phyloP scores from a whole-genome alignment of 352 stramenopile genomes.

The Phytophthora citrophthora region DNA sequence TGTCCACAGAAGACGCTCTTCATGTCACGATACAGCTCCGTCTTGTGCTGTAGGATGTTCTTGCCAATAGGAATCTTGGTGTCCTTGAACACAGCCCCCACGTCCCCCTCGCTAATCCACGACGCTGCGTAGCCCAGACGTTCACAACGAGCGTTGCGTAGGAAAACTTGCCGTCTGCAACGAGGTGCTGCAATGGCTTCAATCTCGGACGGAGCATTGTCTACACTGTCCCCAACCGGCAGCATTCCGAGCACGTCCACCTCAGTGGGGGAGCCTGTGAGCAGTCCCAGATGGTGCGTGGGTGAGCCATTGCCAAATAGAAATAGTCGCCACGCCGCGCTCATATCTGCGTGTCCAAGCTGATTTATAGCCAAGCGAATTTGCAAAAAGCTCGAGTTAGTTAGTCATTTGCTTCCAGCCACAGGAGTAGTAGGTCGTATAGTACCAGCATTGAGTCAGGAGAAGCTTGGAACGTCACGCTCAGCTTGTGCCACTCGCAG shows the following conservation, averaged over 20 bases:
- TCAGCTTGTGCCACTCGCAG: conserved; percentile 42
- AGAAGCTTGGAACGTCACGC: conserved; percentile 40
- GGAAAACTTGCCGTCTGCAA: conserved; percentile 77
- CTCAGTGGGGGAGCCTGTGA: conserved; percentile 73
- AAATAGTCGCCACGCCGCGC: conserved; percentile 77
- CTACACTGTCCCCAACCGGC: conserved; percentile 43
- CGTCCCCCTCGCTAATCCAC: conserved; percentile 72
- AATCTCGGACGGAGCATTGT: conserved; percentile 57
- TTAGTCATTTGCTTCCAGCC: conserved; percentile 5
- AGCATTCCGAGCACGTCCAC: conserved; percentile 82
- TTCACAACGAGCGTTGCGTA: conserved; percentile 74
- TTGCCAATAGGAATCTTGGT: conserved; percentile 83
- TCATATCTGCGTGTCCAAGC: conserved; percentile 68
- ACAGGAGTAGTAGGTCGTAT: neutral
- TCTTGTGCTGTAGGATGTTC: conserved; percentile 85
- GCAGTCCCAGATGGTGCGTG: conserved; percentile 80
- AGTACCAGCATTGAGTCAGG: conserved; percentile 54
- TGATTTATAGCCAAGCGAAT: conserved; percentile 20
- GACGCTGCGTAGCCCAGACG: conserved; percentile 84
- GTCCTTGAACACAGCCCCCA: conserved; percentile 81
- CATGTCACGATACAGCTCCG: conserved; percentile 88
- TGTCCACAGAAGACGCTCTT: conserved; percentile 78
- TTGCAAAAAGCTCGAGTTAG: conserved; percentile 4
- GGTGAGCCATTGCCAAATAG: conserved; percentile 86
- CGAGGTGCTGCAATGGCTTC: conserved; percentile 62